A percentile compares a stretch with the other conserved stretches of the same genome.
phyloP scores from a whole-genome alignment of 768 basidiomycete genomes.

The Asterophora lycoperdoides region DNA sequence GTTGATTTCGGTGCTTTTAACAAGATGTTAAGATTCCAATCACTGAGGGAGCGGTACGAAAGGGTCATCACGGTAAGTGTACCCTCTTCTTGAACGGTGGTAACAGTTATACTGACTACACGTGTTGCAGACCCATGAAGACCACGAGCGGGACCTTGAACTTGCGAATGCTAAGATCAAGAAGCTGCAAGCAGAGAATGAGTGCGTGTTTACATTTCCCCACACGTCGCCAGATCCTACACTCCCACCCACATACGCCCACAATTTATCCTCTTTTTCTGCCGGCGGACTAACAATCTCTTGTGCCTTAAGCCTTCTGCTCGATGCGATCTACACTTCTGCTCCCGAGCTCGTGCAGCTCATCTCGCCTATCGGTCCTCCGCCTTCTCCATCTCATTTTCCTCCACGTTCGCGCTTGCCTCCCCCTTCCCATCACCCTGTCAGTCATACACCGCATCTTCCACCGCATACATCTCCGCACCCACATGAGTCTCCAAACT shows the following conservation, averaged over 20 bases:
- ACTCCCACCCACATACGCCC: too few species aligned
- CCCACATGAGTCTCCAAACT: too few species aligned
- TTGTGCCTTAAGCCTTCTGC: conserved; percentile 27
- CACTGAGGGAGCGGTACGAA: conserved; percentile 43
- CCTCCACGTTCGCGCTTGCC: too few species aligned
- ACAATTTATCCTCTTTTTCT: background rate
- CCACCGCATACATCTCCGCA: too few species aligned
- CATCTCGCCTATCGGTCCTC: conserved; percentile 2
- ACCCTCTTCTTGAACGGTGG: too few species aligned
- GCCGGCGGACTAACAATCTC: background rate
- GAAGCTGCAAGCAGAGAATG: conserved; percentile 46
- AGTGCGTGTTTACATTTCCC: conserved; percentile 29
- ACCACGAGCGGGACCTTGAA: conserved; percentile 35
- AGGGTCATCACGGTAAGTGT: conserved; percentile 36
- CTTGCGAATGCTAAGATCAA: conserved; percentile 36
- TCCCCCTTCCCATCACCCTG: too few species aligned
- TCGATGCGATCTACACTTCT: conserved; percentile 30
- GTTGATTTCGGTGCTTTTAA: background rate
- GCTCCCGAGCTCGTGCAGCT: conserved; percentile 14
- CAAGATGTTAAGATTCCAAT: conserved; percentile 35
- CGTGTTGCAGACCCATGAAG: conserved; percentile 31
- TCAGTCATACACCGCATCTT: too few species aligned
- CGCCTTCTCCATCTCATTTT: too few species aligned
- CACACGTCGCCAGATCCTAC: background rate
- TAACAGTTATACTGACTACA: too few species aligned